phyloP scores from a whole-genome alignment of 805 yeast species.

The Monosporozyma unispora region DNA sequence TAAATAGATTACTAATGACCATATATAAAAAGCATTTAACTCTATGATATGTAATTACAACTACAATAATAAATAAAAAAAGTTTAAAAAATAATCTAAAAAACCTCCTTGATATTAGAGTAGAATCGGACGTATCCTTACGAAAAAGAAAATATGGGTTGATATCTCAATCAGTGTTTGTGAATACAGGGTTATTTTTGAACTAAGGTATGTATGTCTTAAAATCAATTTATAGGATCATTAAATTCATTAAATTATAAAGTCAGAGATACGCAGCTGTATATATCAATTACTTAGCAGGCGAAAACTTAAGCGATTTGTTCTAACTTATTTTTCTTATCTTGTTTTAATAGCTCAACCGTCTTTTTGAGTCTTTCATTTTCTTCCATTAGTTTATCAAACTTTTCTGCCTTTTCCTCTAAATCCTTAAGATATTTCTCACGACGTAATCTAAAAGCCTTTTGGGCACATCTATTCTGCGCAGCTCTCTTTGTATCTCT shows the following conservation, averaged over 20 bases:
- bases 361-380: constrained; percentile 51
- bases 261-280: neutral
- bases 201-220: no score
- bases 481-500: constrained; percentile 72
- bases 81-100: no score
- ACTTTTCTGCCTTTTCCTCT: constrained; percentile 59
- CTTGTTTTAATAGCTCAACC: neutral
- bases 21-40: neutral
- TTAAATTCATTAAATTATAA: neutral
- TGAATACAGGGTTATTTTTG: no score
- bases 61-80: neutral
- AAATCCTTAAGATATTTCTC: constrained; percentile 74
- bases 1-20: neutral
- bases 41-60: constrained; percentile 1
- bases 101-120: no score
- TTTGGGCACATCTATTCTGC: constrained; percentile 86
- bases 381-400: constrained; percentile 51
- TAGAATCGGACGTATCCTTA: no score
- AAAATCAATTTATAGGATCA: no score
- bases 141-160: no score
- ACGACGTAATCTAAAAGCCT: constrained; percentile 80
- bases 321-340: neutral
- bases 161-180: no score
- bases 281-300: neutral
- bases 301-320: neutral